phyloP scores from a whole-genome alignment of 2,329 filamentous ascomycete genomes.

The Tetracladium maxilliforme region DNA sequence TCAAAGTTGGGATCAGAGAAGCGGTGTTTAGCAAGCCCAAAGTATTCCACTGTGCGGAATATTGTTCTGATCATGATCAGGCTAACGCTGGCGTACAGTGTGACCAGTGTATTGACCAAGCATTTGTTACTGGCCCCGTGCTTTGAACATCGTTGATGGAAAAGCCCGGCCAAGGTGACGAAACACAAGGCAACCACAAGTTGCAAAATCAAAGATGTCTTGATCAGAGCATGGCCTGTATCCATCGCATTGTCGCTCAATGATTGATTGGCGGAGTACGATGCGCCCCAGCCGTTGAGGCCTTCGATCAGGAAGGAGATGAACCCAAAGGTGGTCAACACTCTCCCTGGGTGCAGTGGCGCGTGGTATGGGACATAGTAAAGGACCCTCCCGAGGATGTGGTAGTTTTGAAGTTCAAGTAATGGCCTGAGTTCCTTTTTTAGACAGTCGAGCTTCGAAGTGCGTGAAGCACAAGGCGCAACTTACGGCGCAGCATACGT shows the following conservation, averaged over 20 bases:
- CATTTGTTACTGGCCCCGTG: conserved; percentile 16
- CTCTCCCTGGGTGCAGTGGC: conserved; percentile 29
- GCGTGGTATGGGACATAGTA: conserved; percentile 46
- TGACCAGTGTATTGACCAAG: conserved; percentile 18
- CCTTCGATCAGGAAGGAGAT: conserved; percentile 31
- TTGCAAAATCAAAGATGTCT: conserved; percentile 37
- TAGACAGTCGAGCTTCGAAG: too few species aligned
- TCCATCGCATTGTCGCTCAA: conserved; percentile 21
- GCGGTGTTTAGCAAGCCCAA: conserved; percentile 26
- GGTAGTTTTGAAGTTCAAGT: conserved; percentile 45
- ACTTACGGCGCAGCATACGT: conserved; percentile 13
- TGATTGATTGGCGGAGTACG: conserved; percentile 28
- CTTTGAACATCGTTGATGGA: conserved; percentile 27
- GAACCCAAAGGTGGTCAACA: conserved; percentile 28
- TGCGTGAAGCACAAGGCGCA: conserved; percentile 14
- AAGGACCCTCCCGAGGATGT: conserved; percentile 42
- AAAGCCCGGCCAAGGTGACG: conserved; percentile 26
- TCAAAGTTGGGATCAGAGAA: conserved; percentile 19
- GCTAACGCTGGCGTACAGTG: conserved; percentile 32
- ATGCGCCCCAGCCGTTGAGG: conserved; percentile 31
- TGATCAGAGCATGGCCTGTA: conserved; percentile 28
- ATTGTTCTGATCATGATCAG: conserved; percentile 38
- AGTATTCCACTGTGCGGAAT: conserved; percentile 45
- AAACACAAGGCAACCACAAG: conserved; percentile 35
- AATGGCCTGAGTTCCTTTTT: conserved; percentile 28